Conservation (phyloP, 2,329 filamentous ascomycete genomes). For the Fusarium decemcellulare region DNA sequence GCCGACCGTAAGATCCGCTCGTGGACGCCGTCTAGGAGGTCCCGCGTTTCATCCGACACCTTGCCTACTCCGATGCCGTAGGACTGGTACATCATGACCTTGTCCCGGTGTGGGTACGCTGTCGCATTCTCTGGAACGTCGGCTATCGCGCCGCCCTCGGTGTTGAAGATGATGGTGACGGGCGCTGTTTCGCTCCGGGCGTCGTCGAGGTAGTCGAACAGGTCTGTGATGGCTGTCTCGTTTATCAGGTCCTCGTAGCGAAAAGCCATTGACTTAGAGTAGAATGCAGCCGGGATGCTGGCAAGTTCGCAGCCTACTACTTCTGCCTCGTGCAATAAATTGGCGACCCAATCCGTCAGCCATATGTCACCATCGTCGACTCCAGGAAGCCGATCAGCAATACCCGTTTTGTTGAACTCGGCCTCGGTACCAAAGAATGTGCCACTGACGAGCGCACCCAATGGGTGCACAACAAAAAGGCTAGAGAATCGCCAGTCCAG, state of each 20-base stretch:
- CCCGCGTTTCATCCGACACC: slow-evolving; percentile 60
- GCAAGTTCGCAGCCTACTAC: slow-evolving; percentile 62
- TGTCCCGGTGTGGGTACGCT: slow-evolving; percentile 75
- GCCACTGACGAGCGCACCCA: slow-evolving; percentile 70
- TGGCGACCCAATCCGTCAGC: slow-evolving; percentile 74
- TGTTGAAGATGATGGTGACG: slow-evolving; percentile 76
- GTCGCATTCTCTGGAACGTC: slow-evolving; percentile 70
- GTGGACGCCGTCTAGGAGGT: slow-evolving; percentile 68
- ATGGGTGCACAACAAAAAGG: slow-evolving; percentile 67
- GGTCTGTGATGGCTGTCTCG: slow-evolving; percentile 57
- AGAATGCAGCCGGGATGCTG: slow-evolving; percentile 66
- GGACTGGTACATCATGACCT: slow-evolving; percentile 74
- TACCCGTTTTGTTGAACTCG: slow-evolving; percentile 68
- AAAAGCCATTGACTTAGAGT: slow-evolving; percentile 71
- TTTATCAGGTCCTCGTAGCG: slow-evolving; percentile 63
- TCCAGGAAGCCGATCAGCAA: slow-evolving; percentile 61
- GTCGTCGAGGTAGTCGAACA: slow-evolving; percentile 69
- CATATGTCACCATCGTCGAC: slow-evolving; percentile 58
- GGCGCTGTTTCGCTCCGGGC: slow-evolving; percentile 65
- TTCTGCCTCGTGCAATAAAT: slow-evolving; percentile 68
- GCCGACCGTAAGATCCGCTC: slow-evolving; percentile 52
- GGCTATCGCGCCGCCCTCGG: slow-evolving; percentile 71
- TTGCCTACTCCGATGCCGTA: slow-evolving; percentile 68
- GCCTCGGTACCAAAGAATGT: slow-evolving; percentile 72
- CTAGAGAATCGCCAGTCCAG: slow-evolving; percentile 72